A percentile compares a stretch with the other conserved stretches of the same genome.
Conservation (phyloP, 345 rosid genomes). For the Eucalyptus albens region DNA sequence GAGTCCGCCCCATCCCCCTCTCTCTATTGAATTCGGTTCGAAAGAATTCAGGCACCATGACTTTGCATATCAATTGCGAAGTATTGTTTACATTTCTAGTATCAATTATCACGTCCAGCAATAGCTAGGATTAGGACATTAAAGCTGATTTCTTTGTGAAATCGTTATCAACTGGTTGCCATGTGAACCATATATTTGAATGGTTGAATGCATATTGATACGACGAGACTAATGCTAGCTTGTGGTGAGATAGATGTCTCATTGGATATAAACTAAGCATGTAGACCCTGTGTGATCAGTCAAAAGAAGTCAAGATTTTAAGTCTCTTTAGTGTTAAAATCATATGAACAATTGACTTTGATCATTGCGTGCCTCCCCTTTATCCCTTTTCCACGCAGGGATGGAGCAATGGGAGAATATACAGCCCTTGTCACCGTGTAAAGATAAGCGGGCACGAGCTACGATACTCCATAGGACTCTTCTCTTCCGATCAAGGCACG, state of each 20-base stretch:
- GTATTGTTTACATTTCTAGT: neutral
- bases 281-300: neutral
- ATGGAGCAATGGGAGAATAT: neutral
- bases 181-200: neutral
- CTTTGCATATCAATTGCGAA: neutral
- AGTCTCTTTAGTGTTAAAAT: neutral
- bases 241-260: neutral
- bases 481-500: constrained; percentile 1
- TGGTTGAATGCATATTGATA: neutral
- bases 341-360: neutral
- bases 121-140: neutral
- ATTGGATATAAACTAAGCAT: neutral
- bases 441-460: neutral
- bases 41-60: neutral
- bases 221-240: neutral
- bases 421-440: neutral
- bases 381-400: neutral
- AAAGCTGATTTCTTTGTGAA: neutral
- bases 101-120: neutral
- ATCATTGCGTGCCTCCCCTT: neutral
- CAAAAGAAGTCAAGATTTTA: neutral
- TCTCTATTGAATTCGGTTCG: neutral
- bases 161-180: neutral
- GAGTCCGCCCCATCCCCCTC: neutral
- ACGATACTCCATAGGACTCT: constrained; percentile 8